A percentile compares a stretch with the other conserved stretches of the same genome.
phyloP scores from a whole-genome alignment of 108 stramenopile species.

The Cyclotella kingstonii region DNA sequence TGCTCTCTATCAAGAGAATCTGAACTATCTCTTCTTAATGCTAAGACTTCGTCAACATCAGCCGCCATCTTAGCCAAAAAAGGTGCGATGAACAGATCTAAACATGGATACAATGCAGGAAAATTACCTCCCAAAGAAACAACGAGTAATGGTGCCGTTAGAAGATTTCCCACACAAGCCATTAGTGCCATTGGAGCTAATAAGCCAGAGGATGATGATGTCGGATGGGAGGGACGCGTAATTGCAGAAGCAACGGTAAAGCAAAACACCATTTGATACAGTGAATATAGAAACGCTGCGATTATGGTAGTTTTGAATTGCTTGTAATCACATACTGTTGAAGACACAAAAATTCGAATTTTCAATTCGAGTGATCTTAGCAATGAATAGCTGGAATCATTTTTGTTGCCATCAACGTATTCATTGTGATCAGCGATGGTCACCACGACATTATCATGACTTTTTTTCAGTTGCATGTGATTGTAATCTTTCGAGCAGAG shows the following conservation, averaged over 20 bases:
- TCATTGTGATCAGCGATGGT: too few species aligned
- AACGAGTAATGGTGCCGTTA: conserved; percentile 22
- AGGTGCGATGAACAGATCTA: conserved; percentile 70
- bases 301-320: conserved; percentile 36
- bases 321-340: neutral
- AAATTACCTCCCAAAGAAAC: conserved; percentile 12
- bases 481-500: too few species aligned
- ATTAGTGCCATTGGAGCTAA: conserved; percentile 36
- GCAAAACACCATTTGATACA: conserved; percentile 69
- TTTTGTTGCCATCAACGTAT: too few species aligned
- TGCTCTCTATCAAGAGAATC: conserved; percentile 14
- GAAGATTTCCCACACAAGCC: conserved; percentile 26
- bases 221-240: conserved; percentile 47
- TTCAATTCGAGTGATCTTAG: too few species aligned
- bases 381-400: too few species aligned
- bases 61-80: conserved; percentile 63
- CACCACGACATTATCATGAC: too few species aligned
- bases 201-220: conserved; percentile 5
- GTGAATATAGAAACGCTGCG: conserved; percentile 38
- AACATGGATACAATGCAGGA: conserved; percentile 43
- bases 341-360: neutral
- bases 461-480: too few species aligned
- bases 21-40: conserved; percentile 6
- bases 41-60: conserved; percentile 50
- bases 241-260: conserved; percentile 65